Evolutionary conservation across 441 rosid genomes (phyloP).

Genomic region (Erodium trifolium): DNA sequence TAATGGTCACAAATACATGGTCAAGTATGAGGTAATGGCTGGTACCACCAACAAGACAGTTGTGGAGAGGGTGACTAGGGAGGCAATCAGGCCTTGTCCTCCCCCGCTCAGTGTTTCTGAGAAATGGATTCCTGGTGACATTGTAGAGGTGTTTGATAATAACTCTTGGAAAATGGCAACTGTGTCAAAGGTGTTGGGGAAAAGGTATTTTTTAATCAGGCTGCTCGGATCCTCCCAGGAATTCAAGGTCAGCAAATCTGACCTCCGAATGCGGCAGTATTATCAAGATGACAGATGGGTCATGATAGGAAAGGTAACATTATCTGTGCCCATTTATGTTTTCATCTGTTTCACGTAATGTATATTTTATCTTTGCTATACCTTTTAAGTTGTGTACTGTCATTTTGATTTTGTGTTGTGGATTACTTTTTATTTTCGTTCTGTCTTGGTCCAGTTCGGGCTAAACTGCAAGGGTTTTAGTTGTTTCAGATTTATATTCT

Average conservation of each 20-base stretch:
- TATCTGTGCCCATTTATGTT: conserved; percentile 7
- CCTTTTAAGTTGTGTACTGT: background rate
- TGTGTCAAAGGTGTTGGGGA: conserved; percentile 39
- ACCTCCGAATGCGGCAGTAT: conserved; percentile 54
- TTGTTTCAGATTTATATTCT: background rate
- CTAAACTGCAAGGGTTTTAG: conserved; percentile 1
- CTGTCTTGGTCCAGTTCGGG: background rate
- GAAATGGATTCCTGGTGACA: conserved; percentile 61
- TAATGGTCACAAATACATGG: conserved; percentile 52
- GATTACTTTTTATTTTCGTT: background rate
- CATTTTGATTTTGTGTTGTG: background rate
- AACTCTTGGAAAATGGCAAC: conserved; percentile 76
- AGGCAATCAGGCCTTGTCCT: conserved; percentile 64
- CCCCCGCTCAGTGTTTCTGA: conserved; percentile 29
- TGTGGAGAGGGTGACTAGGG: conserved; percentile 43
- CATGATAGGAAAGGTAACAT: conserved; percentile 57
- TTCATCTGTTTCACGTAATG: background rate
- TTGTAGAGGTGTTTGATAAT: conserved; percentile 58
- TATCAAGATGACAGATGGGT: conserved; percentile 64
- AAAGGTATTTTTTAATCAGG: conserved; percentile 40
- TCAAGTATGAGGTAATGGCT: conserved; percentile 35
- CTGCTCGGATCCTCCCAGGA: conserved; percentile 55
- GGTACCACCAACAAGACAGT: conserved; percentile 18
- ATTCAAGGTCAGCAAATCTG: conserved; percentile 37
- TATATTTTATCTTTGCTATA: background rate